Percentiles rank a stretch among this genome's conserved stretches.
Evolutionary conservation across 129 eudicot species (phyloP).

Genomic region (Flaveria linearis): DNA sequence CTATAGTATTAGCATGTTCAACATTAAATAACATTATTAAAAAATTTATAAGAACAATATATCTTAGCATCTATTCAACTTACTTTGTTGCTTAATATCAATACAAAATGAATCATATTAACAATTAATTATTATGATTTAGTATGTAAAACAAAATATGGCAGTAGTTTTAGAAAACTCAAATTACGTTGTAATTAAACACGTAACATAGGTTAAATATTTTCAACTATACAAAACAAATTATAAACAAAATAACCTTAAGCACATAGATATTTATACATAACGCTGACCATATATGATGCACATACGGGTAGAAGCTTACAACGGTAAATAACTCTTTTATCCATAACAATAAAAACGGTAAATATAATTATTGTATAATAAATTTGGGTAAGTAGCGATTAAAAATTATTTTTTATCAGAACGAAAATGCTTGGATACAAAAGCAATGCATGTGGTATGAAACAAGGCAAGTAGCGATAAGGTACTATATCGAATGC

Average conservation of each 20-base stretch:
- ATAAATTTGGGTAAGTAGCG: no score
- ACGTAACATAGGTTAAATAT: neutral
- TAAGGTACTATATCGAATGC: conserved; percentile 11
- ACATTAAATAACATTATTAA: no score
- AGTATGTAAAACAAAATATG: neutral
- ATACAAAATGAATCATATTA: neutral
- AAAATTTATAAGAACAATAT: no score
- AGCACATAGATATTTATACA: neutral
- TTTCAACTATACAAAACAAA: neutral
- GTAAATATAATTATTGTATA: neutral
- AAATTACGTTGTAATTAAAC: neutral
- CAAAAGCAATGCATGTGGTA: conserved; percentile 8
- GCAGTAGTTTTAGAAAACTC: neutral
- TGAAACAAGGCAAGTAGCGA: neutral
- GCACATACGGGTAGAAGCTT: neutral
- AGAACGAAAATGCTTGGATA: neutral
- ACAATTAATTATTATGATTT: neutral
- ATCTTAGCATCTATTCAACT: neutral
- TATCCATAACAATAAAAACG: neutral
- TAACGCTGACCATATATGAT: neutral
- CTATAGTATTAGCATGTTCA: neutral
- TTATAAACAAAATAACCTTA: neutral
- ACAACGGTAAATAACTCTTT: neutral
- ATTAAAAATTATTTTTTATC: no score
- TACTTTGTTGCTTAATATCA: neutral